These are phyloP conservation scores for Vigna reflexopilosa DNA, from an alignment of 306 rosid genomes.

Conservation along the genomic window DNA sequence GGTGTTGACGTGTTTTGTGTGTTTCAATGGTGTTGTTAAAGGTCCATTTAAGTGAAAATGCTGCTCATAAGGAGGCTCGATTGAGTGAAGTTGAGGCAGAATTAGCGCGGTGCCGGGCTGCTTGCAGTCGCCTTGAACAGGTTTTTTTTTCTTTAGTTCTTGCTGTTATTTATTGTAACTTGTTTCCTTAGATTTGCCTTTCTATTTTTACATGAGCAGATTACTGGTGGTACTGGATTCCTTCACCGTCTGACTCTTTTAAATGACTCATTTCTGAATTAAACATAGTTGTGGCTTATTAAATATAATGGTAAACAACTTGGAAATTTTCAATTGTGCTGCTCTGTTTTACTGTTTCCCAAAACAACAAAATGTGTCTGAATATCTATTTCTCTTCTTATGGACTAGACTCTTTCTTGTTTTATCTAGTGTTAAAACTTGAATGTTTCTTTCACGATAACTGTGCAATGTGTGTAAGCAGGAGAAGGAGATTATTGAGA, in stretches of 20 bases:
- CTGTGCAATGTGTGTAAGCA: slow-evolving; percentile 42
- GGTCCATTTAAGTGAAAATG: slow-evolving; percentile 68
- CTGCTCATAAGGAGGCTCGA: slow-evolving; percentile 80
- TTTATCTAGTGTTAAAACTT: slow-evolving; percentile 39
- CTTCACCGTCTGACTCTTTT: not conserved
- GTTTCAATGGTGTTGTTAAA: slow-evolving; percentile 45
- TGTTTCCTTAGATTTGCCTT: slow-evolving; percentile 19
- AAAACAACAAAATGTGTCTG: slow-evolving; percentile 12
- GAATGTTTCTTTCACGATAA: slow-evolving; percentile 22
- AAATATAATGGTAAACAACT: not conserved
- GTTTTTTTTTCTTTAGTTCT: slow-evolving; percentile 50
- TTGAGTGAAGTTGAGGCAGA: slow-evolving; percentile 77
- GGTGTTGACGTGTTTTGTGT: slow-evolving; percentile 21
- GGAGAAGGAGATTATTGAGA: slow-evolving; percentile 94
- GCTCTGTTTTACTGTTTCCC: slow-evolving; percentile 14
- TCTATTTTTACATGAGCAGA: not conserved
- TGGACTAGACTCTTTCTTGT: not conserved
- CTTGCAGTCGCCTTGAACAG: slow-evolving; percentile 75
- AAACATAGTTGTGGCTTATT: not conserved
- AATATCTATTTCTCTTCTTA: slow-evolving; percentile 5
- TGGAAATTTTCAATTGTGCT: slow-evolving; percentile 1
- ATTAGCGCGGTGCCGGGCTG: slow-evolving; percentile 67
- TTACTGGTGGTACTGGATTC: slow-evolving; percentile 4
- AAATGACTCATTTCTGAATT: slow-evolving; percentile 11
- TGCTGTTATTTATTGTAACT: slow-evolving; percentile 30